These are phyloP conservation scores for Brachypodium distachyon DNA, from an alignment of 202 grass and related monocot genomes.

Conservation along the genomic window DNA sequence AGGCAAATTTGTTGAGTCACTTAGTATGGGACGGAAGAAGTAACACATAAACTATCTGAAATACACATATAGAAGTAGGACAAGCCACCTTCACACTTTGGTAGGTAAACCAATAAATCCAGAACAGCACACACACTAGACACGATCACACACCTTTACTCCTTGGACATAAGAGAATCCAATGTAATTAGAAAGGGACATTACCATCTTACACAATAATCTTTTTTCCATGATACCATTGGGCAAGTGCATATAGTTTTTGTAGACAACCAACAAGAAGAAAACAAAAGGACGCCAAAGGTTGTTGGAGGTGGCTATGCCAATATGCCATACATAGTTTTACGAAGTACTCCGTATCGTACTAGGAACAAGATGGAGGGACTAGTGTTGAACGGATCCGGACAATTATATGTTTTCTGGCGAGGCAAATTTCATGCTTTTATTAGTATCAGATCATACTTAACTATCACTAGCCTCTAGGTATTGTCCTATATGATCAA, in stretches of 20 bases:
- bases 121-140: too few relatives aligned
- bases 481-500: not conserved
- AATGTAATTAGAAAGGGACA: not conserved
- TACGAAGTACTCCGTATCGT: not conserved
- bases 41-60: too few relatives aligned
- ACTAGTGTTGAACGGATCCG: too few relatives aligned
- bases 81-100: too few relatives aligned
- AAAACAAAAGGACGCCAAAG: constrained; percentile 10
- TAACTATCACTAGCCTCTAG: not conserved
- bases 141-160: too few relatives aligned
- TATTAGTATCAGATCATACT: too few relatives aligned
- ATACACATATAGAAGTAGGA: too few relatives aligned
- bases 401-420: too few relatives aligned
- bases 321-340: constrained; percentile 15
- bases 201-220: not conserved
- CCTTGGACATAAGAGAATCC: not conserved
- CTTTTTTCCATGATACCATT: not conserved
- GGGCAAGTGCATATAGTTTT: not conserved
- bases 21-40: too few relatives aligned
- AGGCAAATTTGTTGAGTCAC: too few relatives aligned
- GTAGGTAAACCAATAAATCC: too few relatives aligned
- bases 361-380: not conserved
- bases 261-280: not conserved
- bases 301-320: not conserved
- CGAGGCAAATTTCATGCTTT: not conserved